Base-by-base conservation (phyloP, 768 basidiomycete genomes). In the Hypsizygus marmoreus region DNA sequence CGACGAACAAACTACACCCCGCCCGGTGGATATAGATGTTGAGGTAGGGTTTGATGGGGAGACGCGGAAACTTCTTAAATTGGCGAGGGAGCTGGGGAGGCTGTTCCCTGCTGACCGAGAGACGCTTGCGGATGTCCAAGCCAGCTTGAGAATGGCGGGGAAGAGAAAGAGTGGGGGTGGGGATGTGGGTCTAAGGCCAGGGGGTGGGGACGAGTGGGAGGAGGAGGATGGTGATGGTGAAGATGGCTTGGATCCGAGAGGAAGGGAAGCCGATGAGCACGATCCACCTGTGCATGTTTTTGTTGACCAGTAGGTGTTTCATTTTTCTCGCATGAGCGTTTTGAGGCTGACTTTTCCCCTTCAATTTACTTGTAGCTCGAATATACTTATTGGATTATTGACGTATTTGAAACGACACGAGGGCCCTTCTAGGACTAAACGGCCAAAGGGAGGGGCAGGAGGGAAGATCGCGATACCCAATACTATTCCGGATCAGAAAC, bases 301-400 rank as follows among this genome's bases (percentile, higher is more conserved):
- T 63, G 71, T 84, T 53, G 81, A 84, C 58, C 81, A 82, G 81
- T 82, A 47, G 76, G 75, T 47, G 43, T 48, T 38, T 49, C 38
- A 20, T 51, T 40, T 53, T 28, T 31, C 22, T 28, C 7, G 25
- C n/a, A n/a, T n/a, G n/a, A n/a, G n/a, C n/a, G n/a, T n/a, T n/a
- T n/a, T n/a, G n/a, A n/a, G n/a, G n/a, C 29, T 50, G 17, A 60
- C 51, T 17, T 45, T 62, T 51, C 64, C 71, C 56, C 68, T 75
- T 49, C 63, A 71, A 45, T 74, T 74, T 50, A 59, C 72, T 19
- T 49, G 36, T 55, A 92, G 91, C 54, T 93, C 91, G 12, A 94
- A 94, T 60, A 92, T 94, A 51, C 78, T 93, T 35, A 84, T 94
- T 49, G 91, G 91, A 25, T 76, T 92, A 43, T 62, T 92, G n/a